phyloP scores from a whole-genome alignment of 2,329 filamentous ascomycete genomes.

The Fusarium sp. region DNA sequence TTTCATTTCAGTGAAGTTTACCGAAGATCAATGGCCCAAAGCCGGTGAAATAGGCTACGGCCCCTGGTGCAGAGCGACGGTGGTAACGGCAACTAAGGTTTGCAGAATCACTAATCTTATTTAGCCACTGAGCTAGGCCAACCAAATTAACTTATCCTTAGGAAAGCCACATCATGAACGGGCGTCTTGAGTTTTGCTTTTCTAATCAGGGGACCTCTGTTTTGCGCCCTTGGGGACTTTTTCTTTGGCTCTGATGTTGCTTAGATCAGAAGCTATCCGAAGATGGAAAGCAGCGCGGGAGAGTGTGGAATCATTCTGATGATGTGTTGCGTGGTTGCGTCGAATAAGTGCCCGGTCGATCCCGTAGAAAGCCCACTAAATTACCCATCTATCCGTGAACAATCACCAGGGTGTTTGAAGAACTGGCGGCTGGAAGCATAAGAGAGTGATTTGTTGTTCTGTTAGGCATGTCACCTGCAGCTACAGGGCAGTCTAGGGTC shows the following conservation, averaged over 20 bases:
- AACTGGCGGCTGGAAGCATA: neutral
- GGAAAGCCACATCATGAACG: neutral
- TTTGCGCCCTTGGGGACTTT: neutral
- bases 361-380: neutral
- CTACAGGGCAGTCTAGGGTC: neutral
- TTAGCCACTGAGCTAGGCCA: neutral
- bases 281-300: neutral
- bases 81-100: neutral
- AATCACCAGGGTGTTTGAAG: neutral
- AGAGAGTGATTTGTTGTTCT: neutral
- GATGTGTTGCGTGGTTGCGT: neutral
- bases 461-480: neutral
- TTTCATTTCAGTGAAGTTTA: neutral
- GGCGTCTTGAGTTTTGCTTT: neutral
- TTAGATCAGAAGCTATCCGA: neutral
- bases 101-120: neutral
- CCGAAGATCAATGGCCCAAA: neutral
- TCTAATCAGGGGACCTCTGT: neutral
- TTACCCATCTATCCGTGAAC: neutral
- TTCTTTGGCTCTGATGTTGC: neutral
- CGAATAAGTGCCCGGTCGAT: neutral
- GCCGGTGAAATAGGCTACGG: neutral
- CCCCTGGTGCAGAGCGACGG: neutral
- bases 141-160: neutral
- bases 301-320: neutral